phyloP scores from a whole-genome alignment of 306 rosid genomes.

The Vigna trinervia region DNA sequence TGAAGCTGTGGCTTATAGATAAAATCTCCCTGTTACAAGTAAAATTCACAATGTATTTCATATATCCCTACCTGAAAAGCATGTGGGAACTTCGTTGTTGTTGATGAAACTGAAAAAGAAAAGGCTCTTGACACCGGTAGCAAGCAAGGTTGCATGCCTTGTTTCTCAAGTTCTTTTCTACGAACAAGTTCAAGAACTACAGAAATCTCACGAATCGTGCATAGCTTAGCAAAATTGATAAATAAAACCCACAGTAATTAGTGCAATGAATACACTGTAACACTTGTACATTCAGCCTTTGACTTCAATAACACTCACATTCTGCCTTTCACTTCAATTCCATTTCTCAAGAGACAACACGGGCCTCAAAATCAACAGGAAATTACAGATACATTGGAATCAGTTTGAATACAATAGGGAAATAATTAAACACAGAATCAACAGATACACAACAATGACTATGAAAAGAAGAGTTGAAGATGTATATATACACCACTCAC shows the following conservation, averaged over 20 bases:
- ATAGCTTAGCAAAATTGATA: too few relatives aligned
- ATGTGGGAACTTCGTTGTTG: too few relatives aligned
- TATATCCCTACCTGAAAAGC: too few relatives aligned
- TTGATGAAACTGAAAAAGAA: too few relatives aligned
- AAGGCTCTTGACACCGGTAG: too few relatives aligned
- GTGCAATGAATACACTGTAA: background rate
- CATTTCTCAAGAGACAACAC: background rate
- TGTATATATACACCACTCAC: slow-evolving; percentile 20
- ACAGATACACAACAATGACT: slow-evolving; percentile 27
- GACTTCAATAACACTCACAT: background rate
- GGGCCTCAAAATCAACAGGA: background rate
- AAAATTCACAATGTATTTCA: too few relatives aligned
- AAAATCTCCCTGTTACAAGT: too few relatives aligned
- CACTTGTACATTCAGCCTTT: background rate
- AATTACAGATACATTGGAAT: slow-evolving; percentile 29
- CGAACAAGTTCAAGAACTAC: too few relatives aligned
- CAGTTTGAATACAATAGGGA: background rate
- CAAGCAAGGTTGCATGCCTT: too few relatives aligned
- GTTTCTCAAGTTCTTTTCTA: too few relatives aligned
- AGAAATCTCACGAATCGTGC: too few relatives aligned
- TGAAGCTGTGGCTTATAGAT: too few relatives aligned
- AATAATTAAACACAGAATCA: slow-evolving; percentile 23
- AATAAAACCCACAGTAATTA: background rate
- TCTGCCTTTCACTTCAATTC: background rate
- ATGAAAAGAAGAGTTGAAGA: slow-evolving; percentile 2